Conservation (phyloP, 169 alveolate genomes). For the Toxoplasma gondii region DNA sequence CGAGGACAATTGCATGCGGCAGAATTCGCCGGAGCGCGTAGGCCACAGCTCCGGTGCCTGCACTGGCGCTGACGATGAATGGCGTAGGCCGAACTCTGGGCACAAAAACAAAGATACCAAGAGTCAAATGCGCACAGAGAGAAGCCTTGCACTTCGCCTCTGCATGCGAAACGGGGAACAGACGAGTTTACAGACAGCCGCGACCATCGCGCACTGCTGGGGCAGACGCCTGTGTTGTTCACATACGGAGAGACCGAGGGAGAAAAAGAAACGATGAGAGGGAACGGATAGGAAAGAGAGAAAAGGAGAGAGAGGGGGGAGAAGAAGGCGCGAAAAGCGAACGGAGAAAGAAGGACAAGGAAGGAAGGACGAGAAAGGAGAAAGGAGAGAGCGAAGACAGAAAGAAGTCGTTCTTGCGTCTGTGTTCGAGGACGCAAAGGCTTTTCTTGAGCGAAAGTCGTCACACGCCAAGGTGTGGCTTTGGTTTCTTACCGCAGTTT, state of each 20-base stretch:
- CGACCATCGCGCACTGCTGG: too few relatives aligned
- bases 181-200: too few relatives aligned
- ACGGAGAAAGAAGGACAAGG: not conserved
- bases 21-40: not conserved
- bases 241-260: too few relatives aligned
- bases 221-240: too few relatives aligned
- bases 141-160: too few relatives aligned
- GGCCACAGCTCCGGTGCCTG: slow-evolving; percentile 15
- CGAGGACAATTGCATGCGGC: slow-evolving; percentile 35
- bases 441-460: too few relatives aligned
- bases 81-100: slow-evolving; percentile 38
- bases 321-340: not conserved
- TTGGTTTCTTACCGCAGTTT: not conserved
- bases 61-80: slow-evolving; percentile 20
- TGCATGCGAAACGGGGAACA: too few relatives aligned
- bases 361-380: not conserved
- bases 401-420: not conserved
- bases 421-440: too few relatives aligned
- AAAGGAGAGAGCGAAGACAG: not conserved
- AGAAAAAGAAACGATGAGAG: too few relatives aligned
- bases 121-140: too few relatives aligned
- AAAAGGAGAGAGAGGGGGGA: not conserved
- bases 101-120: not conserved
- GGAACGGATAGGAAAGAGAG: not conserved
- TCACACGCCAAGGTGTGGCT: not conserved